Conservation (phyloP, 495 filamentous ascomycete genomes). For the Bacidia gigantensis region DNA sequence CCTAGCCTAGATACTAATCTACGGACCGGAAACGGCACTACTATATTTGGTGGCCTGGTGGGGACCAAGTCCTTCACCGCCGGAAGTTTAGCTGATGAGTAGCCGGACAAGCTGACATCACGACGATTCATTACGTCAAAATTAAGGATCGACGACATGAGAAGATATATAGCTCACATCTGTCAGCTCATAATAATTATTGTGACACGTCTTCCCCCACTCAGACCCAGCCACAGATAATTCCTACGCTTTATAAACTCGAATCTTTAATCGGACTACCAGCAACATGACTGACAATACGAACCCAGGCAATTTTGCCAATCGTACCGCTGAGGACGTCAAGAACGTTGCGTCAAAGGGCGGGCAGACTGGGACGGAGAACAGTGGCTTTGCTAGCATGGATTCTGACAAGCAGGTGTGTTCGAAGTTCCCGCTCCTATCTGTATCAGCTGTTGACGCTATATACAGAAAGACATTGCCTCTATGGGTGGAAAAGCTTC, state of each 20-base stretch:
- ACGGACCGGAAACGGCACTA: too few species aligned
- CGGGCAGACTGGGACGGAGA: constrained; percentile 18
- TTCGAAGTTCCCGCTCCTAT: constrained; percentile 8
- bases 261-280: too few species aligned
- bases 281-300: constrained; percentile 25
- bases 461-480: constrained; percentile 29
- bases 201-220: too few species aligned
- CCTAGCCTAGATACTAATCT: background rate
- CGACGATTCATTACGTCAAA: background rate
- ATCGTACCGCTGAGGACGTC: constrained; percentile 45
- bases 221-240: too few species aligned
- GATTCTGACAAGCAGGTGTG: constrained; percentile 21
- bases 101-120: background rate
- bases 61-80: too few species aligned
- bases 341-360: constrained; percentile 35
- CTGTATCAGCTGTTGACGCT: background rate
- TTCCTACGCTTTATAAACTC: too few species aligned
- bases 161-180: background rate
- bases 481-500: constrained; percentile 41
- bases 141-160: background rate
- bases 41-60: too few species aligned
- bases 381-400: constrained; percentile 1
- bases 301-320: constrained; percentile 52
- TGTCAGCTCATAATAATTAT: too few species aligned
- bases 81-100: background rate